Base-by-base conservation (phyloP, 345 rosid genomes). In the Moringa oleifera region DNA sequence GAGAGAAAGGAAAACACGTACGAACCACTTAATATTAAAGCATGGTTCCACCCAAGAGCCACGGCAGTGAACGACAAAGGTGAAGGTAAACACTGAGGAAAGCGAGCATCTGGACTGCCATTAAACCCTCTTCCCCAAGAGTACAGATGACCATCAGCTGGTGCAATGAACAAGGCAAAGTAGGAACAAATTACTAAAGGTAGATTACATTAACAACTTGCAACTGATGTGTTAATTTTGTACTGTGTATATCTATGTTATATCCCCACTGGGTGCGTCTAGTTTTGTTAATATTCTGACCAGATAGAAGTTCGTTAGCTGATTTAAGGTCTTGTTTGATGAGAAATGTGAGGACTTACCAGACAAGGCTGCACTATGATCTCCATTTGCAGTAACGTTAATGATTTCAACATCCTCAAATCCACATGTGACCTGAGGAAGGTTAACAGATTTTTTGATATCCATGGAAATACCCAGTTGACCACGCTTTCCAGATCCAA, bases 11-110 rank as follows among this genome's bases (percentile, higher is more conserved):
- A 53, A 24, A 20, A 55, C 15, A 22, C 7, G 20, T 19, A 28
- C 25, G n/a, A 63, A 90, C 97, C 87, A 2, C 90, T 83, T 64
- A 88, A 70, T 55, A 80, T 20, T 28, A 90, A 65, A 41, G 83
- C 80, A 57, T 94, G 99, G 70, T 85, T 90, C 96, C 99, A 90
- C 62, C 99, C 97, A 69, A 86, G 72, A 50, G 78, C 89, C 60
- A 73, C 82, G 47, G 79, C 66, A 51, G 46, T 61, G 71, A 88
- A 81, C 31, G 19, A 46, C 20, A 61, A 37, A 11, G 80, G 58
- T 22, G 85, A 72, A 53, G 74, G 63, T 25, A 83, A 73, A 68
- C 59, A 55, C 61, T 61, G 73, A 62, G 97, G 96, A 64, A 55
- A 59, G 53, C 58, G 71, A 73, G 63, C 64, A 80, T 85, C 90